Evolutionary conservation across 305 asterid species (phyloP), one percentile per base, ranked within the genome.

Genomic region (Fraxinus sp.): DNA sequence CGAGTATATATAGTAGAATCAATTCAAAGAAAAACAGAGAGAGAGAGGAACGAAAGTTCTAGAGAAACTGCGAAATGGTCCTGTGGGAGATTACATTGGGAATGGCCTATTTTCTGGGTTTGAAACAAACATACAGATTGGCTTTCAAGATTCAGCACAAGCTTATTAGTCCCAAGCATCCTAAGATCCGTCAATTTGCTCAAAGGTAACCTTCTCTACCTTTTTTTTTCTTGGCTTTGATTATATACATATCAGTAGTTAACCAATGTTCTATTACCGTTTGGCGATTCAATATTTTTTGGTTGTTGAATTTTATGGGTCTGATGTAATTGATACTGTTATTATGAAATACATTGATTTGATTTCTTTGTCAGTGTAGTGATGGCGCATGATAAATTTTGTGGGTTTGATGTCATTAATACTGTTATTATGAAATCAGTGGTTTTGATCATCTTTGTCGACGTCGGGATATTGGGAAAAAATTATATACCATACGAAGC

Each of bases 31-130:
- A 10, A n/a, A 36, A 71, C 13, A 77, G 79, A 79, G 76, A 20
- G 74, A 70, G 78, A 74, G 71, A 71, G 82, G 89, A 59, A 57
- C 18, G 32, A 18, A 5, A 36, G 32, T 71, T 30, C 72, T 22
- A 78, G 87, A 20, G 79, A 72, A 32, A 59, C 3, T 8, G 4
- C 2, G 80, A 77, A 79, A 91, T 93, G 94, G 97, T 90, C 85
- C 82, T 93, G 52, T 92, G 97, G 97, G 97, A 92, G 86, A 86
- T 92, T 84, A 88, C 95, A 85, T 84, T 92, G 89, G 93, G 80
- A 3, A 91, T 95, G 22, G 97, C 97, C 59, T 92, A 91, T 83
- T 92, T 92, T 90, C 79, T 92, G 86, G 97, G 97, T 62, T 85
- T 92, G 30, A 88, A 81, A 82, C 88, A 93, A 83, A 91, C 95